These are phyloP conservation scores for Linderina pennispora DNA, from an alignment of 192 early-diverging fungal genomes.

Conservation along the genomic window DNA sequence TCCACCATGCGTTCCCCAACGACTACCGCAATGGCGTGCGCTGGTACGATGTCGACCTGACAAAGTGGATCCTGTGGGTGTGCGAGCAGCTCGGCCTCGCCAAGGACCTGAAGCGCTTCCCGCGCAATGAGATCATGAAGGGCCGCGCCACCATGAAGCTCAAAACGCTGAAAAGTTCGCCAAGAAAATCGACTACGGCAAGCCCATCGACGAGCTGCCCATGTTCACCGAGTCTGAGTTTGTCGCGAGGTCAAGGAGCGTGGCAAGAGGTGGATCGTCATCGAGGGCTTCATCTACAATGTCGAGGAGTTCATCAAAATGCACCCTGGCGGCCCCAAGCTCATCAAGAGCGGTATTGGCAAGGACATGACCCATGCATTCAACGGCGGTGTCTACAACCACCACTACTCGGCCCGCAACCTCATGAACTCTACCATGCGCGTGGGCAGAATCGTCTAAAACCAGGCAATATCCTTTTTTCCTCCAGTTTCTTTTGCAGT, in stretches of 20 bases:
- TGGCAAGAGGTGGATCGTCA: constrained; percentile 64
- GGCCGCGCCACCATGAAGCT: constrained; percentile 67
- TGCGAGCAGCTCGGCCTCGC: constrained; percentile 54
- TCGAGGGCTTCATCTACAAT: constrained; percentile 80
- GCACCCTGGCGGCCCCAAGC: constrained; percentile 79
- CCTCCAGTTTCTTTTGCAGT: background rate
- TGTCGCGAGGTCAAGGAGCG: constrained; percentile 58
- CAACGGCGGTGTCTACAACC: constrained; percentile 85
- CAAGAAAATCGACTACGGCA: constrained; percentile 67
- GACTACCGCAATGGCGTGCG: constrained; percentile 80
- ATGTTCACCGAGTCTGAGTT: constrained; percentile 58
- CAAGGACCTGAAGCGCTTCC: constrained; percentile 63
- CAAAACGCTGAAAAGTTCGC: constrained; percentile 65
- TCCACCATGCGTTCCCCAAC: constrained; percentile 81
- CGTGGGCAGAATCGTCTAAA: constrained; percentile 49
- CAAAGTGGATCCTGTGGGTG: constrained; percentile 70
- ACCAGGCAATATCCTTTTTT: background rate
- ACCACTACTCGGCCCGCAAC: constrained; percentile 80
- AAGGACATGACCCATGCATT: constrained; percentile 81
- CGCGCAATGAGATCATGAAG: constrained; percentile 73
- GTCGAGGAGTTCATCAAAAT: constrained; percentile 73
- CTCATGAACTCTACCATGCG: constrained; percentile 68
- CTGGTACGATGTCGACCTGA: constrained; percentile 70
- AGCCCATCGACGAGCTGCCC: constrained; percentile 60
- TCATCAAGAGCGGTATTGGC: constrained; percentile 65